Conservation (phyloP, 2,329 filamentous ascomycete species). For the Chrysosporium keratinophilum region DNA sequence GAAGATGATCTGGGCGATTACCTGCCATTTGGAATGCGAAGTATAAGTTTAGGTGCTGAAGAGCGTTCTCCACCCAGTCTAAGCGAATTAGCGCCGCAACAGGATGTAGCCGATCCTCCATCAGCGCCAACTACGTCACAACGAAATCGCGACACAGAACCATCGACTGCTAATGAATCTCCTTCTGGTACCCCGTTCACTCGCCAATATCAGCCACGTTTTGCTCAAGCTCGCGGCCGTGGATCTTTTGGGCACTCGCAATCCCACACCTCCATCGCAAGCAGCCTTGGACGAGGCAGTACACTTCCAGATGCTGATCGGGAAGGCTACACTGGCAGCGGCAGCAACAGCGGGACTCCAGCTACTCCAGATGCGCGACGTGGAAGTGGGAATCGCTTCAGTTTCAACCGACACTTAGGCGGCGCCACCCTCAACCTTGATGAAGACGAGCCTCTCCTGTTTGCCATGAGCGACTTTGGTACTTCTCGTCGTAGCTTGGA, state of each 20-base stretch:
- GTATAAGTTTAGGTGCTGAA: constrained; percentile 38
- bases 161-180: constrained; percentile 3
- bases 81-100: constrained; percentile 26
- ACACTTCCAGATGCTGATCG: constrained; percentile 27
- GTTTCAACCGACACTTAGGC: constrained; percentile 26
- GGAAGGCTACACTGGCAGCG: constrained; percentile 30
- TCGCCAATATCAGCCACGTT: constrained; percentile 28
- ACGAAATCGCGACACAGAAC: constrained; percentile 18
- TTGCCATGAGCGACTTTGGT: constrained; percentile 40
- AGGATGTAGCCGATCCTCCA: constrained; percentile 17
- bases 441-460: constrained; percentile 37
- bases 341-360: constrained; percentile 32
- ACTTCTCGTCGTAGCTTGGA: constrained; percentile 35
- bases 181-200: not conserved
- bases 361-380: constrained; percentile 27
- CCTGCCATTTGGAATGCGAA: constrained; percentile 38
- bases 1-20: constrained; percentile 37
- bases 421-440: constrained; percentile 25
- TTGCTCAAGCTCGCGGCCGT: constrained; percentile 29
- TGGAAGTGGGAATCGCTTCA: constrained; percentile 25
- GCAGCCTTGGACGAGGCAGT: constrained; percentile 31
- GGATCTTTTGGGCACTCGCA: constrained; percentile 30
- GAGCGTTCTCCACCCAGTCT: constrained; percentile 27
- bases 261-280: constrained; percentile 32
- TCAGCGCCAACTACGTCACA: constrained; percentile 17